Conservation (phyloP, 1,284 basidiomycete species). For the Phaffia rhodozyma region DNA sequence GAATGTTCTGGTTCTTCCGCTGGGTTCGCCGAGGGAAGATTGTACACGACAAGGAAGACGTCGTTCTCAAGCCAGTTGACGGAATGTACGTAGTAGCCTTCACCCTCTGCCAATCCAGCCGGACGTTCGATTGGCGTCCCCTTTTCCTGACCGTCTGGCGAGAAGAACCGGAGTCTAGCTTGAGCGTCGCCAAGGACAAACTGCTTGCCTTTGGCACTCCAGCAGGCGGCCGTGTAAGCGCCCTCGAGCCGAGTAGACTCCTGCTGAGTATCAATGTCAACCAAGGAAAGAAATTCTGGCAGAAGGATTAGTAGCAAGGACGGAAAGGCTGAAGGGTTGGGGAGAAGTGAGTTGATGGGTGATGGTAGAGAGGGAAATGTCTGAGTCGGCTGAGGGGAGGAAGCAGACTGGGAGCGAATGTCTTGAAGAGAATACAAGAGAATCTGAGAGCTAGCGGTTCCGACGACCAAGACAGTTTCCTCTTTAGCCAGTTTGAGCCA, state of each 20-base stretch:
- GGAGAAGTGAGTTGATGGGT: slow-evolving; percentile 32
- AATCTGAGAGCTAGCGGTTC: not conserved
- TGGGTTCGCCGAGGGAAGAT: slow-evolving; percentile 20
- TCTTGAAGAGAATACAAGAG: slow-evolving; percentile 6
- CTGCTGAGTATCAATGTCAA: slow-evolving; percentile 27
- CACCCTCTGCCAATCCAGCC: slow-evolving; percentile 23
- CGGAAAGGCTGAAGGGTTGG: slow-evolving; percentile 37
- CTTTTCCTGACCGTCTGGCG: slow-evolving; percentile 41
- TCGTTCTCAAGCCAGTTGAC: slow-evolving; percentile 46
- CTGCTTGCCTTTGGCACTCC: slow-evolving; percentile 47
- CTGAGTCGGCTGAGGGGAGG: slow-evolving; percentile 22
- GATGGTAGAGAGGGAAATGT: slow-evolving; percentile 28
- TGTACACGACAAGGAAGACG: slow-evolving; percentile 41
- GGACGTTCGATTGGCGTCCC: slow-evolving; percentile 34
- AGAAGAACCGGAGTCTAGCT: slow-evolving; percentile 40
- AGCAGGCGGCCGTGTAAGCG: slow-evolving; percentile 31
- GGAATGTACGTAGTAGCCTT: slow-evolving; percentile 25
- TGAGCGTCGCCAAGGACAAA: slow-evolving; percentile 38
- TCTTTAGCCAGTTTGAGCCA: slow-evolving; percentile 16
- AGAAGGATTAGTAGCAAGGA: slow-evolving; percentile 33
- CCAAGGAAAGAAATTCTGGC: slow-evolving; percentile 28
- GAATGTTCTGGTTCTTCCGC: slow-evolving; percentile 19
- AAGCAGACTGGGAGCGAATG: not conserved
- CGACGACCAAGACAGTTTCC: slow-evolving; percentile 4
- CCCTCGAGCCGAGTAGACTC: slow-evolving; percentile 12